Evolutionary conservation across 192 early-diverging fungal genomes (phyloP).

Genomic region (Gonapodya sp.): DNA sequence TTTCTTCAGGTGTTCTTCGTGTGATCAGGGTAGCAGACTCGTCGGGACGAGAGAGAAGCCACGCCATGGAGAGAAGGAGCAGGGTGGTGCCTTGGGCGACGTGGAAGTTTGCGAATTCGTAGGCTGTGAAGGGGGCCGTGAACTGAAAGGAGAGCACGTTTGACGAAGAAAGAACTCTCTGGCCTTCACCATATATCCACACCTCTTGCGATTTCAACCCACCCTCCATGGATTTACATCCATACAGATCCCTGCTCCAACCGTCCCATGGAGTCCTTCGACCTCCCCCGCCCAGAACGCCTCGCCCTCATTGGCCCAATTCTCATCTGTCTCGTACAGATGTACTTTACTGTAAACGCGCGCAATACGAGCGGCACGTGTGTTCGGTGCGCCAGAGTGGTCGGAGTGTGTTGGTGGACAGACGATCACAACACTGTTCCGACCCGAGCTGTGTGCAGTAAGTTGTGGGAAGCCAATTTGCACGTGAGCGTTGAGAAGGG

Average conservation of each 20-base stretch:
- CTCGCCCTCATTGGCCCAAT: constrained; percentile 62
- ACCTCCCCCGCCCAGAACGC: constrained; percentile 14
- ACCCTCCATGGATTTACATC: constrained; percentile 62
- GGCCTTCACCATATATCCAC: too few relatives aligned
- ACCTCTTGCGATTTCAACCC: too few relatives aligned
- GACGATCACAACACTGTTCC: background rate
- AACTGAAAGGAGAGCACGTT: too few relatives aligned
- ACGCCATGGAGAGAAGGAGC: constrained; percentile 59
- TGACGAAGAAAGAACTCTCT: too few relatives aligned
- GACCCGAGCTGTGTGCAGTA: constrained; percentile 15
- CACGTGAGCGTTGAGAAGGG: constrained; percentile 39
- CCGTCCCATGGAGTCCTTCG: background rate
- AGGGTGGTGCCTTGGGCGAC: constrained; percentile 29
- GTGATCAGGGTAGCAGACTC: background rate
- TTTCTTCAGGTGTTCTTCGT: too few relatives aligned
- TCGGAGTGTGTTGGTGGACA: background rate
- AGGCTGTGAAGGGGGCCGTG: constrained; percentile 46
- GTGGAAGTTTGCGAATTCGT: constrained; percentile 64
- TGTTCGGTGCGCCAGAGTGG: background rate
- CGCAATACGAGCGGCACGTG: constrained; percentile 21
- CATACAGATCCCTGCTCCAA: constrained; percentile 65
- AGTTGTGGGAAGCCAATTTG: constrained; percentile 63
- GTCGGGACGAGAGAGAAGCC: constrained; percentile 29
- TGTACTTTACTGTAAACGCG: constrained; percentile 60
- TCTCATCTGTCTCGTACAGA: constrained; percentile 60